Base-by-base conservation (phyloP, 2,329 filamentous ascomycete genomes). In the Aspergillus pseudoglaucus region DNA sequence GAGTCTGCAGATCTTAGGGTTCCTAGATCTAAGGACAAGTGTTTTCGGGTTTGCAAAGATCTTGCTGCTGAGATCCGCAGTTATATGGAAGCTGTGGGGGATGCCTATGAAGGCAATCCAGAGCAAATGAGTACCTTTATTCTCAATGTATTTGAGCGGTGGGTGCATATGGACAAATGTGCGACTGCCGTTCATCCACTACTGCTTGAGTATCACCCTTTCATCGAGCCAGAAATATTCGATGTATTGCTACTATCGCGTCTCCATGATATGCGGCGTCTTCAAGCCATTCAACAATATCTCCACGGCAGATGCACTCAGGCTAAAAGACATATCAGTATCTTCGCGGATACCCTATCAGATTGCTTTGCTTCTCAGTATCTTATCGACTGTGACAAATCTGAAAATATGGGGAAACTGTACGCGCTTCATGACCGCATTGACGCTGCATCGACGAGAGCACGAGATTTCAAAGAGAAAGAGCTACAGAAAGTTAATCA, bases 141-240 rank as follows among this genome's bases (percentile, higher is more conserved):
- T 0, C 67, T 87, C 1, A 72, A 66, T 6, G 40, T 81, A 0
- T 74, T 85, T 57, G 75, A 80, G 44, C 53, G 83, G 0, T 87
- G 82, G 83, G 59, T 77, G 3, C 56, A 59, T 1, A 72, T 85
- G 59, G 84, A 87, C 51, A 55, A 65, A 9, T 61, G 58, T n/a
- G 75, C 76, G 0, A 62, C 70, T 0, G 9, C 39, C 0, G 50
- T 52, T 0, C 79, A 70, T 42, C 74, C 75, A 0, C 58, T 84
- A 0, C 62, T 87, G 0, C 25, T 42, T 0, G 63, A 78, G 0
- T 83, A 76, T 45, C 68, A 76, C 12, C 78, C 82, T 0, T 65
- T 69, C 0, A 77, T 87, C 42, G 52, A 61, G 0, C 63, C 75
- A 0, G 66, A 75, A 3, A 57, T 77, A 0, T 62, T 87, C 1